Evolutionary conservation across 345 rosid genomes (phyloP).

Genomic region (Heritiera fomes): DNA sequence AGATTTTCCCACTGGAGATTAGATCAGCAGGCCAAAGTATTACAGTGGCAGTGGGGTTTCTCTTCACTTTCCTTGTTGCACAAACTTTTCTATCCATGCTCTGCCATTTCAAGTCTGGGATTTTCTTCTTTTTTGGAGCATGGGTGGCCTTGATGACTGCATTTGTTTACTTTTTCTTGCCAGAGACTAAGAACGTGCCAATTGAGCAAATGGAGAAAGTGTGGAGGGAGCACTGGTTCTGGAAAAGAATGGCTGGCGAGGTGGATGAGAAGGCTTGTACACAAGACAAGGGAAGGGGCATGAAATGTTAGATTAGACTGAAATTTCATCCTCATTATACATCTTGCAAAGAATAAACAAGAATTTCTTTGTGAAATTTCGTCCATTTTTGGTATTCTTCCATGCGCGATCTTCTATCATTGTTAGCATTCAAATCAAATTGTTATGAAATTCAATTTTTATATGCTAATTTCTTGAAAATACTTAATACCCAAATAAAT

Average conservation of each 20-base stretch:
- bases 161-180: slow-evolving; percentile 45
- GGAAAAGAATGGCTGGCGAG: slow-evolving; percentile 44
- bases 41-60: slow-evolving; percentile 51
- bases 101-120: slow-evolving; percentile 57
- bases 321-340: too few species aligned
- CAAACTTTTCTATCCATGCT: slow-evolving; percentile 57
- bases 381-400: too few species aligned
- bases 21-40: slow-evolving; percentile 61
- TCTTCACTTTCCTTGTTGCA: slow-evolving; percentile 54
- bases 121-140: slow-evolving; percentile 54
- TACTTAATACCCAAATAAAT: too few species aligned
- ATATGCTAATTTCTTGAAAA: background rate
- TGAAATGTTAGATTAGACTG: too few species aligned
- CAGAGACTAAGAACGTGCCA: slow-evolving; percentile 58
- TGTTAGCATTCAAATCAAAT: too few species aligned
- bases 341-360: too few species aligned
- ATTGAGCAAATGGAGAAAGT: slow-evolving; percentile 54
- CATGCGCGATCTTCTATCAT: too few species aligned
- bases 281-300: slow-evolving; percentile 17
- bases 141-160: slow-evolving; percentile 58
- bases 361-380: too few species aligned
- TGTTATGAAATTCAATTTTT: too few species aligned
- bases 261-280: slow-evolving; percentile 21
- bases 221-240: slow-evolving; percentile 52
- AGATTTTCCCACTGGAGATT: slow-evolving; percentile 56